Base-by-base conservation (phyloP, 768 basidiomycete species). In the Roridomyces roridus region DNA sequence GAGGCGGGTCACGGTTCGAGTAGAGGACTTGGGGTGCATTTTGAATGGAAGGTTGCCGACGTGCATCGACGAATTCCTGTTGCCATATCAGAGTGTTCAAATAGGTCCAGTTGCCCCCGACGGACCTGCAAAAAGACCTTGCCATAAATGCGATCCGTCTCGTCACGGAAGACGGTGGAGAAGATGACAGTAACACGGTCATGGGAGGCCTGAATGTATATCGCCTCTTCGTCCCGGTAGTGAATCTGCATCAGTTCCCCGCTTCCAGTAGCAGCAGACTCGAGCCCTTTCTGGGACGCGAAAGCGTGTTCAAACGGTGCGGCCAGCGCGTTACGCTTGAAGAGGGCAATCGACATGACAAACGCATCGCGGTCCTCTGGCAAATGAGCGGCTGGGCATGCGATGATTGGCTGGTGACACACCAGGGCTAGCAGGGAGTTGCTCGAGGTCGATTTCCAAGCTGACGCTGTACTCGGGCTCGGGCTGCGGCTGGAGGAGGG, bases 61-160 rank as follows among this genome's bases (percentile, higher is more conserved):
- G 85, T n/a, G 97, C 96, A 78, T 99, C 97, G 28, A 98, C 97
- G 66, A 99, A 99, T 87, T 98, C 97, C 94, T 96, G 62, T 1
- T 46, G 25, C 20, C 53, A 45, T 18, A 50, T 46, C 57, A 43
- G 24, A 17, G 21, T 50, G 34, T 41, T 36, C 5, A 45, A 8
- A 45, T 6, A 24, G 25, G 21, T 31, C 23, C 37, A 48, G 2
- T 20, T 12, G 21, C 17, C 1, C 4, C 5, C 12, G n/a, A 61
- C 74, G 60, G 60, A 94, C 95, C 83, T 98, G 97, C 49, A 99
- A 75, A 79, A 99, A 99, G n/a, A 98, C 90, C 72, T 94, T 96
- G 14, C 97, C 97, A 71, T 94, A 94, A 46, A 98, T 92, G 50
- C 95, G 85, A 73, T 99, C 97, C 1, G 96, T 97, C 73, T 99